A percentile compares a stretch with the other conserved stretches of the same genome.
These are phyloP conservation scores for Zalaria obscura DNA, from an alignment of 2,329 filamentous ascomycete genomes.

Conservation along the genomic window DNA sequence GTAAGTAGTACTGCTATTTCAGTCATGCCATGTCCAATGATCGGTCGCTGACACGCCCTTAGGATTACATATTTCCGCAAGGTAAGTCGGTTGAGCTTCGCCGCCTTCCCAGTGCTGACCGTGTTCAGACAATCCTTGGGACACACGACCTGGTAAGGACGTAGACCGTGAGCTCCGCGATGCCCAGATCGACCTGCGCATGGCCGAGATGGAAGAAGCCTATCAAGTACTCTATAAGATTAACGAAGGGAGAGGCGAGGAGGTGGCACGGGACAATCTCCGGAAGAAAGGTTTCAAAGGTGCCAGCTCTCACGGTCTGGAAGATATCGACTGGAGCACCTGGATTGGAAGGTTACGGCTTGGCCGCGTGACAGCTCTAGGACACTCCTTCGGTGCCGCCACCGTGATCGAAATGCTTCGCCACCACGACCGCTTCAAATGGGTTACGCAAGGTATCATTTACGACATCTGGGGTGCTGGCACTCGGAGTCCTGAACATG, in stretches of 20 bases:
- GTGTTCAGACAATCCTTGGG: constrained; percentile 23
- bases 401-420: constrained; percentile 48
- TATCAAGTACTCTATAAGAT: constrained; percentile 43
- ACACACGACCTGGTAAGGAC: constrained; percentile 39
- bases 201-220: constrained; percentile 51
- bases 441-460: constrained; percentile 49
- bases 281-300: constrained; percentile 43
- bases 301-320: constrained; percentile 43
- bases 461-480: constrained; percentile 50
- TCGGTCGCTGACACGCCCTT: constrained; percentile 1
- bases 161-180: constrained; percentile 45
- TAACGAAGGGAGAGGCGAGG: constrained; percentile 37
- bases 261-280: constrained; percentile 38
- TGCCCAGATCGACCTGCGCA: constrained; percentile 48
- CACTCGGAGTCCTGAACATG: constrained; percentile 23
- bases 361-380: constrained; percentile 45
- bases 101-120: background rate
- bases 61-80: constrained; percentile 50
- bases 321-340: constrained; percentile 39
- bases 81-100: background rate
- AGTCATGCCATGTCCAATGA: background rate
- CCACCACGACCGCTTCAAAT: constrained; percentile 38
- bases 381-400: constrained; percentile 54
- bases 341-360: constrained; percentile 45
- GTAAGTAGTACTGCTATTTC: too few relatives aligned